Evolutionary conservation across 768 basidiomycete genomes (phyloP), one percentile per base, ranked within the genome.

Genomic region (Termitomyces sp.): DNA sequence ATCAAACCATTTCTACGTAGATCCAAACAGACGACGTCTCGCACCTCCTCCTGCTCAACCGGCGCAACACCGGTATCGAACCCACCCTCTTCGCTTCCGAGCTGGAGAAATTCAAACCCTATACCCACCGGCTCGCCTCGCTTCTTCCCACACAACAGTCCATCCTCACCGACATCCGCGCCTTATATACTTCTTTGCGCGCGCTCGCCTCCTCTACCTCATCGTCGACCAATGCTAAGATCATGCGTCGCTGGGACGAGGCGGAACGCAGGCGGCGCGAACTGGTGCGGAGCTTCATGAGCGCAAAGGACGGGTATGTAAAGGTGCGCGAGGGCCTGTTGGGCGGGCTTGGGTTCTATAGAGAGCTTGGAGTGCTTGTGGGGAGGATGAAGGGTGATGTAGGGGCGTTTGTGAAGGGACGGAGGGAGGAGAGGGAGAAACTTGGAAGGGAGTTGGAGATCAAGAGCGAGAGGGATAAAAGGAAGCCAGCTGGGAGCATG

Each of bases 1-100:
- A 27, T 41, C 55, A 55, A 45, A 59, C 34, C 36, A 24, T 27
- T n/a, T 41, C 49, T 22, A 6, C 12, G 2, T 65, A 98, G 95
- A 82, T 97, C 49, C 97, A 98, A 85, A 78, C 81, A 30, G 97
- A 99, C 73, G 97, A 99, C 63, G 96, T 98, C 30, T 99, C 96
- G 0, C 93, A 96, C 68, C 80, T 97, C 1, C 83, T 98, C 0
- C 81, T 99, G 4, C 82, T 98, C 51, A 96, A 96, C 69, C 86
- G 93, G 34, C 88, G 94, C 27, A 90, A 94, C 63, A 79, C 84
- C 15, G 83, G 83, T 24, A 89, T 90, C 11, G 94, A 98, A 64
- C 89, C 91, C 0, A 82, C 92, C 0, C 78, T 99, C 18, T 99
- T 98, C 64, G 91, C 94, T 0, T 83, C 88, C 9, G 95, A 98